Base-by-base conservation (phyloP, 2,329 filamentous ascomycete species). In the Nannizziopsis arthrosporioides region DNA sequence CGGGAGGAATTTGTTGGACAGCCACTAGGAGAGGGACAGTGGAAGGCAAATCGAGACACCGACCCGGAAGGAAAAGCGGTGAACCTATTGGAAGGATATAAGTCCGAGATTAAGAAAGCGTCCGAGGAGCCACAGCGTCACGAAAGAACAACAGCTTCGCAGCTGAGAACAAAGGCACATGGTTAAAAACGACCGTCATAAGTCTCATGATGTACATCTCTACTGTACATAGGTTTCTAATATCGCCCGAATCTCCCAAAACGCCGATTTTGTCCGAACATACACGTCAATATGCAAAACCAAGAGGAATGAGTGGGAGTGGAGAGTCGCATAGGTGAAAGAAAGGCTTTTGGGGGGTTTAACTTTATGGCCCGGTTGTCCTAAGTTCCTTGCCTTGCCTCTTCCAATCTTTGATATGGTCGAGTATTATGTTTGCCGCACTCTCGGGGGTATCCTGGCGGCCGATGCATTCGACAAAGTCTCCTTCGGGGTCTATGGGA, bases 391-490 rank as follows among this genome's bases (percentile, higher is more conserved):
- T 71, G 14, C 65, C 66, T 49, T 69, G 67, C 43, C 75, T 73
- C 61, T 74, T 77, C 82, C 82, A 85, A 62, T 86, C 82, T 42
- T 82, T 82, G 63, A 96, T 83, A 67, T 98, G 92, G 53, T 84
- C 82, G 51, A 83, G 67, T 48, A 98, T 95, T 50, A 95, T 72
- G 68, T 81, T 81, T 5, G 89, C 85, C 1, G 82, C 92, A 59
- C 86, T 78, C 53, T 92, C 82, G 1, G 90, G 86, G 37, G 86
- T 94, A 68, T 96, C 89, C 69, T 98, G 92, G 53, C 92, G 76
- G 14, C 92, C 92, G 61, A 98, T 81, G 10, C 89, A 93, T 72
- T 98, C 93, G 22, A 98, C 90, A 66, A 98, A 98, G 65, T 98
- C 89, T 15, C 90, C 90, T 58, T 96, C 89, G 0, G 92, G 92